Evolutionary conservation across 2,329 filamentous ascomycete species (phyloP), one percentile per base, ranked within the genome.

Genomic region (Graphilbum ipis-grandicollis): DNA sequence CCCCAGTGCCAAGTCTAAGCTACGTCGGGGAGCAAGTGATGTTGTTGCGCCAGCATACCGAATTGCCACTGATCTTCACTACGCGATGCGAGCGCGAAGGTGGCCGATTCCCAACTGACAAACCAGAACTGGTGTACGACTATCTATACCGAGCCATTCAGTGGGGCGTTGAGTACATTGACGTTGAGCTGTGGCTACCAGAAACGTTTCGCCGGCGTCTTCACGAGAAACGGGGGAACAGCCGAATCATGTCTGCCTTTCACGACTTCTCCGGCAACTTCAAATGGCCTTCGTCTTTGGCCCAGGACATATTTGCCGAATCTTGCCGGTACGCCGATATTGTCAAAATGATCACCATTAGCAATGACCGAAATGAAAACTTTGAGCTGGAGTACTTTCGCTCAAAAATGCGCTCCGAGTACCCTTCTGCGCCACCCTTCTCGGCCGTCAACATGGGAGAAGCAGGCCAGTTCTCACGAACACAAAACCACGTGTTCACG

Each of bases 331-430:
- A 85, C 46, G 79, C 79, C 33, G 82, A 92, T 52, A 82, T 92
- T 39, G 76, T 92, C 50, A 92, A 90, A 60, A 90, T 92, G 80
- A 90, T 90, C 48, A 75, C 79, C 23, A 77, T 86, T 50, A 81
- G 84, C 50, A 78, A 75, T 50, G 77, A 79, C 30, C 75, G 80
- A 51, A 82, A 85, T 50, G 82, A 86, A 47, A 90, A 92, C 55
- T 90, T 92, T 51, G 82, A 92, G 57, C 67, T 92, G 25, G 84
- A 92, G 54, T 86, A 86, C 55, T 92, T 93, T 57, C 75, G 83
- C 22, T 84, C 80, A 10, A 70, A 75, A 44, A 76, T 90, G 51
- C 74, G 74, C 48, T 61, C 68, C 22, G 72, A 78, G 43, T 76
- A 79, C 44, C 68, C 78, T 0, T 66, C 77, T 43, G 65, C 67